Evolutionary conservation across 1,284 basidiomycete genomes (phyloP).

Genomic region (Termitomyces sp.): DNA sequence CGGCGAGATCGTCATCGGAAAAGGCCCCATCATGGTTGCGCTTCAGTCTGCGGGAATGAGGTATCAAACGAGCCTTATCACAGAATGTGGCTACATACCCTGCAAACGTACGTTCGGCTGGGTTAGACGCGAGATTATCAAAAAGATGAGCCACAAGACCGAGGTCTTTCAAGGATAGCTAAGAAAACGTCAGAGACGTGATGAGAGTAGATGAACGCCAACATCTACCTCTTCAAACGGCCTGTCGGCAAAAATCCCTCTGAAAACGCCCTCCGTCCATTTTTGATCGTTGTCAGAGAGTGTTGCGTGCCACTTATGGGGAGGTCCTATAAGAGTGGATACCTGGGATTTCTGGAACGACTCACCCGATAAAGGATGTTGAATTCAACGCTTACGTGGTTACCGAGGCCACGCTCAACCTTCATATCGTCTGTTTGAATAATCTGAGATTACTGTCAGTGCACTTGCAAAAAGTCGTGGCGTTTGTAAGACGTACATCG

Average conservation of each 20-base stretch:
- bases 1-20: constrained; percentile 25
- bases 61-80: neutral
- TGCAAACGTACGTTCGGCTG: constrained; percentile 30
- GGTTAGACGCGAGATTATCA: constrained; percentile 21
- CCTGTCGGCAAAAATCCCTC: constrained; percentile 25
- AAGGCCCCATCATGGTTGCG: constrained; percentile 19
- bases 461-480: neutral
- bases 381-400: constrained; percentile 48
- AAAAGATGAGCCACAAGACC: constrained; percentile 19
- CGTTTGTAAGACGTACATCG: constrained; percentile 23
- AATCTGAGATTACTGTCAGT: constrained; percentile 15
- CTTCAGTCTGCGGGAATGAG: constrained; percentile 10
- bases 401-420: constrained; percentile 39
- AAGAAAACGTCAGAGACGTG: neutral
- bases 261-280: constrained; percentile 38
- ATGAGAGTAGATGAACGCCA: neutral
- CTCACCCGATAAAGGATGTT: constrained; percentile 44
- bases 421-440: constrained; percentile 26
- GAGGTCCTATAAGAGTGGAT: neutral
- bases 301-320: constrained; percentile 33
- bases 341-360: neutral
- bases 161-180: constrained; percentile 29
- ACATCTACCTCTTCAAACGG: constrained; percentile 22
- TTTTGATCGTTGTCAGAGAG: constrained; percentile 32
- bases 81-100: constrained; percentile 21